Evolutionary conservation across 2,329 filamentous ascomycete species (phyloP), one percentile per base, ranked within the genome.

Genomic region (Myriosclerotinia duriaeana): DNA sequence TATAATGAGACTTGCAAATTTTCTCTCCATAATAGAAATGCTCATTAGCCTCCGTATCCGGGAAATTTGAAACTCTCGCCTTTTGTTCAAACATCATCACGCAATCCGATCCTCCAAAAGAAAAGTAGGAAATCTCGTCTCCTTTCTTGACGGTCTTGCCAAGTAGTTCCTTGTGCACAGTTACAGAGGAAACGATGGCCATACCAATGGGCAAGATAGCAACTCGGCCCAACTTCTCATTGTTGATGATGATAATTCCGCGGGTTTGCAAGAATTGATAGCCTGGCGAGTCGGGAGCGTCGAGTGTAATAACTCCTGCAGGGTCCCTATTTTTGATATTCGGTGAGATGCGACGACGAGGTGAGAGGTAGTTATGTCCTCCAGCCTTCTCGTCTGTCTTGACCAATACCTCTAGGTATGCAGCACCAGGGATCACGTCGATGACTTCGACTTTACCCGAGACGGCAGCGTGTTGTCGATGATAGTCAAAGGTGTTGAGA

Each of bases 191-290:
- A 0, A 82, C 77, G 40, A 78, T 76, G 5, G 78, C 79, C 79
- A 81, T 82, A 11, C 79, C 79, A 63, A 81, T 78, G 0, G 79
- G 79, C 36, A 82, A 63, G 22, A 81, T 74, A 1, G 78, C 80
- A 6, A 81, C 79, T 22, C 76, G 69, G 2, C 79, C 78, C 15
- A 70, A 66, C 0, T 64, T 46, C 0, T 74, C 68, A 6, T 76
- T 78, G 0, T 81, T 75, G 15, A 81, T 77, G n/a, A 81, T 65
- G 1, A 80, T 69, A 30, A 78, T 65, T 2, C 79, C 79, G 3
- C 79, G 72, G 3, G 76, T 76, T 68, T 80, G 79, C 7, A 76
- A 69, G 66, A 78, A 81, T 68, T 81, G 79, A 63, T 80, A 80
- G 0, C 78, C 79, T 1, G 78, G 71, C 4, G 50, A 71, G 65